Evolutionary conservation across 208 protist species (phyloP), one percentile per base, ranked within the genome.

Genomic region (Wallacemonas sp.): DNA sequence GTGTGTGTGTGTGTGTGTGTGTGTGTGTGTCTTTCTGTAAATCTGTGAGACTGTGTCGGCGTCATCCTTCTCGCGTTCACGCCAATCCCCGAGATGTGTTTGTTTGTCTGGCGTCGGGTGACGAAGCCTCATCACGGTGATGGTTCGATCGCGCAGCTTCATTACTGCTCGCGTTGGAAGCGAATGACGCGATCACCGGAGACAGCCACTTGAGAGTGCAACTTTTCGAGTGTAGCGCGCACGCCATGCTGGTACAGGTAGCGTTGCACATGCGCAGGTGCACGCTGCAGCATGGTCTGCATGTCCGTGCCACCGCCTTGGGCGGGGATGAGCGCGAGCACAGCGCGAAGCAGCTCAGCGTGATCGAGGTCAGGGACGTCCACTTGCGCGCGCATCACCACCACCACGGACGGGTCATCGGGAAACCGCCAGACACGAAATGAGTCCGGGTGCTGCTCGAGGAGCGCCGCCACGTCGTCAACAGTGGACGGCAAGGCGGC

Each of bases 331-430:
- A 96, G 70, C 20, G 85, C 77, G 48, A 91, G 44, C 18, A 93
- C 75, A 63, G 79, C 76, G 7, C 80, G 75, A 32, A 77, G 73
- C 57, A 96, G 77, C 23, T 89, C 83, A 1, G 83, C 81, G 41
- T 72, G 36, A 23, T 72, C 63, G 12, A 89, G 49, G n/a, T 64
- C 69, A 16, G 87, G 77, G 20, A 79, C 54, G 36, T 84, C 79
- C 46, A 96, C 66, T 65, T 87, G 89, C 1, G 87, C 91, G 0
- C 91, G 87, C 67, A 90, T 81, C 39, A 96, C 77, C 5, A 96
- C 75, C 0, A 75, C 76, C 11, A 91, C 62, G n/a, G 66, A 64
- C 23, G 79, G 54, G 57, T 94, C 77, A 66, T 96, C 91, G 0
- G 87, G 86, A 42, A 88, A 93, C 41, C 65, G 71, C 87, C 91